Conservation (phyloP, 306 rosid species). For the Cotoneaster glaucophyllus region DNA sequence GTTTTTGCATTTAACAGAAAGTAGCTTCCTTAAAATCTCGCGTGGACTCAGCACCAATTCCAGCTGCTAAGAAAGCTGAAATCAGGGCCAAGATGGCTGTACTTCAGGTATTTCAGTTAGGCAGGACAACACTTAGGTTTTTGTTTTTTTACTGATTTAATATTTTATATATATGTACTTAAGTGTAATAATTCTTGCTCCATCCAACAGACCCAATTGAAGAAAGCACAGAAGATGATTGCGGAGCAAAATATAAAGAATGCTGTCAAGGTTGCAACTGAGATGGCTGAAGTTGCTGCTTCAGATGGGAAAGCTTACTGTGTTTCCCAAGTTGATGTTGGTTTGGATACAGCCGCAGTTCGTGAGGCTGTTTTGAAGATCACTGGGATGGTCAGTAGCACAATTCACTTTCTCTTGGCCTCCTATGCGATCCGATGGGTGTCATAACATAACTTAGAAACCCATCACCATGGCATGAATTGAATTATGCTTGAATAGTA, state of each 20-base stretch:
- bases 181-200: neutral
- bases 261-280: slow-evolving; percentile 58
- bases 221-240: slow-evolving; percentile 75
- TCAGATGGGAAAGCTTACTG: slow-evolving; percentile 67
- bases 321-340: slow-evolving; percentile 71
- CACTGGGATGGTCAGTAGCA: slow-evolving; percentile 57
- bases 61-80: slow-evolving; percentile 84
- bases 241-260: slow-evolving; percentile 80
- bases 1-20: slow-evolving; percentile 35
- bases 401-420: neutral
- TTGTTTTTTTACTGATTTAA: neutral
- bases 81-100: slow-evolving; percentile 58
- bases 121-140: neutral
- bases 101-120: slow-evolving; percentile 56
- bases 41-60: slow-evolving; percentile 68
- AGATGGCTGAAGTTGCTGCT: slow-evolving; percentile 66
- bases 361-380: slow-evolving; percentile 90
- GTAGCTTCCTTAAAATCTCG: slow-evolving; percentile 73
- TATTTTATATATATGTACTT: neutral
- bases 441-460: neutral
- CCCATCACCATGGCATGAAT: neutral
- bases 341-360: slow-evolving; percentile 86
- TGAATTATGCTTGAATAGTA: neutral
- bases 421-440: neutral
- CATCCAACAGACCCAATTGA: slow-evolving; percentile 55